Percentiles rank a stretch among this genome's conserved stretches.
phyloP scores from a whole-genome alignment of 306 rosid species.

The Cucumis cinereus region DNA sequence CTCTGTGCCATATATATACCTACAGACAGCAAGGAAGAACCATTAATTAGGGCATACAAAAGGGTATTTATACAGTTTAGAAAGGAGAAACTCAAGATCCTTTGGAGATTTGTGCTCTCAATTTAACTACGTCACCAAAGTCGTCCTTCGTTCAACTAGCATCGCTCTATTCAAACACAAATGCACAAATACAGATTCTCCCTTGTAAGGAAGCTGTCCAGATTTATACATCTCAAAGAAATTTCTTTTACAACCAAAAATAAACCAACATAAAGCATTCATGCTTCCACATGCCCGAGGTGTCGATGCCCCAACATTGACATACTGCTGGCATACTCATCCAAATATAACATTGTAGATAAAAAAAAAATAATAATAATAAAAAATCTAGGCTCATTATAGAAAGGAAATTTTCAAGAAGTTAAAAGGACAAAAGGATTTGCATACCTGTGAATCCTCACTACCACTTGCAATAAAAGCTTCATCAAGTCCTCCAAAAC shows the following conservation, averaged over 20 bases:
- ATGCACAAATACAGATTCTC: background rate
- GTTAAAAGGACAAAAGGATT: constrained; percentile 1
- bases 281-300: background rate
- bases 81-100: background rate
- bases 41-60: constrained; percentile 5
- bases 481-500: constrained; percentile 89
- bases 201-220: background rate
- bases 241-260: background rate
- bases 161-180: background rate
- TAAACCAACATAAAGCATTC: background rate
- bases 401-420: background rate
- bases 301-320: background rate
- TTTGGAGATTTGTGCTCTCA: background rate
- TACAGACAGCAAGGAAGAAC: constrained; percentile 19
- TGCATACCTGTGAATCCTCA: constrained; percentile 95
- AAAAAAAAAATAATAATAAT: background rate
- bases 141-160: background rate
- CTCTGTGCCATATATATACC: constrained; percentile 91
- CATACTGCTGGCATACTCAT: background rate
- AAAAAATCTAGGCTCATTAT: background rate
- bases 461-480: constrained; percentile 95
- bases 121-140: background rate
- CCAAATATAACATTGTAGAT: background rate
- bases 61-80: background rate
- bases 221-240: background rate